Evolutionary conservation across 106 monocot species (phyloP).

Genomic region (Acorus calamus): DNA sequence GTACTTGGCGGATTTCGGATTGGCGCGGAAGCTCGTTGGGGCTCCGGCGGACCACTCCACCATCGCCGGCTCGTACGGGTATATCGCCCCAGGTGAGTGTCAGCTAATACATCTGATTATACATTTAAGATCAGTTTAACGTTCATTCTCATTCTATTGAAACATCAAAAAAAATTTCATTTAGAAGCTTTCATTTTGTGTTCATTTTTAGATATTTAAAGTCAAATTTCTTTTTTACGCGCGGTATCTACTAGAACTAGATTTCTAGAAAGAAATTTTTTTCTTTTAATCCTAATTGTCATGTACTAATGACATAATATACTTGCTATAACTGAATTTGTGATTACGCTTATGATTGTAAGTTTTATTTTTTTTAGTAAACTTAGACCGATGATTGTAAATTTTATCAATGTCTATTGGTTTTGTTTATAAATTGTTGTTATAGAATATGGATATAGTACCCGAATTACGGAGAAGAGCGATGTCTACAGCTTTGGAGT

Average conservation of each 20-base stretch:
- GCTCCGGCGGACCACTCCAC: background rate
- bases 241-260: background rate
- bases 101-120: no score
- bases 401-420: no score
- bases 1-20: constrained; percentile 21
- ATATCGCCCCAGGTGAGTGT: constrained; percentile 17
- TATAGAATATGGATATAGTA: constrained; percentile 9
- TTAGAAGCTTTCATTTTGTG: no score
- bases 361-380: background rate
- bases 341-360: background rate
- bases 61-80: constrained; percentile 10
- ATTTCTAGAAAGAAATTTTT: background rate
- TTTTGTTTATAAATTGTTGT: background rate
- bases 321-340: background rate
- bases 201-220: no score
- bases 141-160: no score
- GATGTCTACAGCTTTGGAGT: constrained; percentile 19
- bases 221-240: no score
- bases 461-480: constrained; percentile 20
- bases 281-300: no score
- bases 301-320: background rate
- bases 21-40: constrained; percentile 6
- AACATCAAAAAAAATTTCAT: background rate
- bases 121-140: no score
- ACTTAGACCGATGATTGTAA: no score